Evolutionary conservation across 257 asterid species (phyloP).

Genomic region (Solanum chilense): DNA sequence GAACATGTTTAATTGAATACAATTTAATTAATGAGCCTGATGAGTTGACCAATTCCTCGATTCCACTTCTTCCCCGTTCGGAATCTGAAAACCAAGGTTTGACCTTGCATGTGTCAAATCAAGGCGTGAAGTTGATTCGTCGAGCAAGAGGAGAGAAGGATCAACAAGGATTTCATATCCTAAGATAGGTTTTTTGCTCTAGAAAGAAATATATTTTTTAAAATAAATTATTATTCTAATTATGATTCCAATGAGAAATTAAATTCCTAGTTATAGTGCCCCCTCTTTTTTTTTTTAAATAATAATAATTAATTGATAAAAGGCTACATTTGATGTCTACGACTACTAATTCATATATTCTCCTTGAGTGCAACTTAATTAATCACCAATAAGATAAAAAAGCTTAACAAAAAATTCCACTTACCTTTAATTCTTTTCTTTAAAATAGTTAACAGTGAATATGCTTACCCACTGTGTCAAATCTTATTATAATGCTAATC

Average conservation of each 20-base stretch:
- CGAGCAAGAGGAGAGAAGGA: too few species aligned
- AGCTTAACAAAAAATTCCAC: constrained; percentile 5
- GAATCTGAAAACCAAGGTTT: too few species aligned
- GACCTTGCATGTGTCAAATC: too few species aligned
- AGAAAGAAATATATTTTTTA: not conserved
- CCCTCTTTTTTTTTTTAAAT: not conserved
- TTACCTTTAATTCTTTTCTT: not conserved
- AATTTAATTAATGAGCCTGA: not conserved
- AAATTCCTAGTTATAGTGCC: not conserved
- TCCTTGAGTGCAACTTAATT: constrained; percentile 4
- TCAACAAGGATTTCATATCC: too few species aligned
- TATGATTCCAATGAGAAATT: constrained; percentile 12
- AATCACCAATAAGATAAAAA: constrained; percentile 12
- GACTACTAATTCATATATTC: not conserved
- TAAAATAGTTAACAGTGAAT: not conserved
- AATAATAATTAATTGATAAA: not conserved
- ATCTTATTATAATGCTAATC: not conserved
- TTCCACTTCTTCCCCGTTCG: too few species aligned
- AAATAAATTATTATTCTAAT: too few species aligned
- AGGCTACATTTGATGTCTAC: not conserved
- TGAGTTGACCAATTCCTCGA: too few species aligned
- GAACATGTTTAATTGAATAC: not conserved
- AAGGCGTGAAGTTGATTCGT: too few species aligned
- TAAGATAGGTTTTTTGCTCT: accelerated
- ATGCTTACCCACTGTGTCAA: constrained; percentile 7